These are phyloP conservation scores for Bryoglossum gracile DNA, from an alignment of 495 filamentous ascomycete species.

Conservation along the genomic window DNA sequence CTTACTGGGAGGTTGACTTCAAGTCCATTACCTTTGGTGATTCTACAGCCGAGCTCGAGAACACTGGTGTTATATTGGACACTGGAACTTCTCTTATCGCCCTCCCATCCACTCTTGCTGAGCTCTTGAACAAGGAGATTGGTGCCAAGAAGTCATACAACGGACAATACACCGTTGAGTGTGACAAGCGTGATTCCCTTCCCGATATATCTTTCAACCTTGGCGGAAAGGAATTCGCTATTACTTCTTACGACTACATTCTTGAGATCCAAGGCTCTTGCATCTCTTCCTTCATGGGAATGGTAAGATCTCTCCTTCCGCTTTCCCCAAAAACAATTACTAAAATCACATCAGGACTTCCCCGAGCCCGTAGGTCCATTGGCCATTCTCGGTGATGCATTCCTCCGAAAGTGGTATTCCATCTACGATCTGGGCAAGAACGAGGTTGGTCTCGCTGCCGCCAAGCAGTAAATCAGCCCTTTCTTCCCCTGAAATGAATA, in stretches of 20 bases:
- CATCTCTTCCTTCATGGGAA: slow-evolving; percentile 95
- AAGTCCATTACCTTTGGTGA: slow-evolving; percentile 85
- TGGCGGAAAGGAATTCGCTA: slow-evolving; percentile 81
- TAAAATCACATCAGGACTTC: slow-evolving; percentile 18
- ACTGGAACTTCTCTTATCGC: slow-evolving; percentile 98
- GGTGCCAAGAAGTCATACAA: slow-evolving; percentile 95
- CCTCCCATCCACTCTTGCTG: slow-evolving; percentile 83
- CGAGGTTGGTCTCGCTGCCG: slow-evolving; percentile 79
- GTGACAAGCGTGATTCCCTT: slow-evolving; percentile 69
- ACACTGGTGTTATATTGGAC: slow-evolving; percentile 94
- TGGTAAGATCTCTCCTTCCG: slow-evolving; percentile 67
- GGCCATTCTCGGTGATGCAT: slow-evolving; percentile 94
- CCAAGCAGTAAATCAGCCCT: slow-evolving; percentile 47
- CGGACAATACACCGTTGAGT: slow-evolving; percentile 93
- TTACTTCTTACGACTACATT: slow-evolving; percentile 86
- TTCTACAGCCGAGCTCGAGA: slow-evolving; percentile 74
- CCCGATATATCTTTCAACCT: slow-evolving; percentile 88
- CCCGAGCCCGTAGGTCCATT: slow-evolving; percentile 67
- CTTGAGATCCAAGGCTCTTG: slow-evolving; percentile 92
- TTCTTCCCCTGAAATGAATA: neutral
- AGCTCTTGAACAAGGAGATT: slow-evolving; percentile 96
- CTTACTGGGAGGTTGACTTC: slow-evolving; percentile 99
- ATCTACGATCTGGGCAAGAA: slow-evolving; percentile 87
- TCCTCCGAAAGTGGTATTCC: slow-evolving; percentile 95
- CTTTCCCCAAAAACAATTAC: neutral